Conservation (phyloP, 257 asterid species). For the Solanum raphanifolium region DNA sequence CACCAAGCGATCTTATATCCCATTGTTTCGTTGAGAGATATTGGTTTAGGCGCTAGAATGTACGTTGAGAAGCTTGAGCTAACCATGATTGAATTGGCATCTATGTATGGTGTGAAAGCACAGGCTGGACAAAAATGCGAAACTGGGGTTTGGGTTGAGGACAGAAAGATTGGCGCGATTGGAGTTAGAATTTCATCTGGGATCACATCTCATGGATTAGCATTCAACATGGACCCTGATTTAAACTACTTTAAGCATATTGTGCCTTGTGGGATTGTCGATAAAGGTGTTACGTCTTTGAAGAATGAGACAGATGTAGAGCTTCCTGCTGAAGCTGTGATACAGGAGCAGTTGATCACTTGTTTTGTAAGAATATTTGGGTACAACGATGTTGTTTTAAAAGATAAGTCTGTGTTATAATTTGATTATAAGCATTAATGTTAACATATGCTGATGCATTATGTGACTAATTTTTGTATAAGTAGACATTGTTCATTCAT, state of each 20-base stretch:
- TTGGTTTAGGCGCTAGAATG: too few species aligned
- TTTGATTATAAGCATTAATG: not conserved
- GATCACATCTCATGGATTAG: slow-evolving; percentile 7
- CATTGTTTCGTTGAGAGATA: too few species aligned
- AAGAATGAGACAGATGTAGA: slow-evolving; percentile 26
- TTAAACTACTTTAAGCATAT: slow-evolving; percentile 58
- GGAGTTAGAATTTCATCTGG: too few species aligned
- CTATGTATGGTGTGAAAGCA: slow-evolving; percentile 49
- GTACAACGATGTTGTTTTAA: slow-evolving; percentile 28
- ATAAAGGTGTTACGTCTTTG: slow-evolving; percentile 62
- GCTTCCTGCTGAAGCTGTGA: slow-evolving; percentile 48
- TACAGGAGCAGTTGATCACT: slow-evolving; percentile 39
- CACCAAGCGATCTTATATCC: too few species aligned
- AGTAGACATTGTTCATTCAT: not conserved
- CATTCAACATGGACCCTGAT: slow-evolving; percentile 64
- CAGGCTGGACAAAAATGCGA: too few species aligned
- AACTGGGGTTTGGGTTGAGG: too few species aligned
- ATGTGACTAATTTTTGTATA: not conserved
- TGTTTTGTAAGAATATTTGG: slow-evolving; percentile 8
- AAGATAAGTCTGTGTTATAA: slow-evolving; percentile 5
- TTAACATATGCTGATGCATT: not conserved
- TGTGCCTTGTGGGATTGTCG: slow-evolving; percentile 65
- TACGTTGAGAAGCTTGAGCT: slow-evolving; percentile 23
- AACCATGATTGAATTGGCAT: slow-evolving; percentile 56
- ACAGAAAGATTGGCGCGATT: too few species aligned